Percentiles rank a stretch among this genome's conserved stretches.
phyloP scores from a whole-genome alignment of 2,329 filamentous ascomycete species.

The Diatrype stigma region DNA sequence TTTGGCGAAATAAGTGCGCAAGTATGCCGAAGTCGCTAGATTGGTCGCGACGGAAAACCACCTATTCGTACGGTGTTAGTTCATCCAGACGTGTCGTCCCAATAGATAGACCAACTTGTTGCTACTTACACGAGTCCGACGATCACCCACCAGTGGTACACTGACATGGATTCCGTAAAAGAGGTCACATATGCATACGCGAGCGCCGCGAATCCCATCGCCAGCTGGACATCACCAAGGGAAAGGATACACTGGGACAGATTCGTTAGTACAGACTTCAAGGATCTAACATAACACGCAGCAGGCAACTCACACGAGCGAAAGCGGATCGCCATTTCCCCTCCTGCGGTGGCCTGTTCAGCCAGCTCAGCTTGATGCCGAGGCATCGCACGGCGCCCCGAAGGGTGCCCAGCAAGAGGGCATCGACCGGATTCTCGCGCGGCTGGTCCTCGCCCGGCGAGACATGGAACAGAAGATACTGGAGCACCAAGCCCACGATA shows the following conservation, averaged over 20 bases:
- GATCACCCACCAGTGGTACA: slow-evolving; percentile 23
- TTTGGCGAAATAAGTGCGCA: slow-evolving; percentile 16
- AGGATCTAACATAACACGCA: background rate
- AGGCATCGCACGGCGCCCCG: slow-evolving; percentile 14
- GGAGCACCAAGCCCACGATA: slow-evolving; percentile 16
- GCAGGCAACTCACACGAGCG: slow-evolving; percentile 11
- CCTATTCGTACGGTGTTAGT: slow-evolving; percentile 4
- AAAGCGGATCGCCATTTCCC: slow-evolving; percentile 13
- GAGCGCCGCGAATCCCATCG: slow-evolving; percentile 19
- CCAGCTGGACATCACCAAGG: slow-evolving; percentile 20
- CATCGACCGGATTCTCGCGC: slow-evolving; percentile 16
- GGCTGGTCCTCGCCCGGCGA: slow-evolving; percentile 8
- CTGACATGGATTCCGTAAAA: slow-evolving; percentile 15
- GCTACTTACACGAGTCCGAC: slow-evolving; percentile 18
- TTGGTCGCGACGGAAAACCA: slow-evolving; percentile 23
- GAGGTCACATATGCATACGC: slow-evolving; percentile 15
- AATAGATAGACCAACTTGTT: background rate
- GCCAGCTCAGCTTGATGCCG: slow-evolving; percentile 11
- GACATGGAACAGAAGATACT: slow-evolving; percentile 20
- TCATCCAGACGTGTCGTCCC: background rate
- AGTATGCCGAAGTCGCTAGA: slow-evolving; percentile 15
- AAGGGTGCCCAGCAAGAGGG: slow-evolving; percentile 14
- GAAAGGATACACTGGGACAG: slow-evolving; percentile 14
- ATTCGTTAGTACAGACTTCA: slow-evolving; percentile 4
- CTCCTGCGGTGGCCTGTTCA: slow-evolving; percentile 1